These are phyloP conservation scores for Protomyces inouyei DNA, from an alignment of 1,139 yeast species.

Conservation along the genomic window DNA sequence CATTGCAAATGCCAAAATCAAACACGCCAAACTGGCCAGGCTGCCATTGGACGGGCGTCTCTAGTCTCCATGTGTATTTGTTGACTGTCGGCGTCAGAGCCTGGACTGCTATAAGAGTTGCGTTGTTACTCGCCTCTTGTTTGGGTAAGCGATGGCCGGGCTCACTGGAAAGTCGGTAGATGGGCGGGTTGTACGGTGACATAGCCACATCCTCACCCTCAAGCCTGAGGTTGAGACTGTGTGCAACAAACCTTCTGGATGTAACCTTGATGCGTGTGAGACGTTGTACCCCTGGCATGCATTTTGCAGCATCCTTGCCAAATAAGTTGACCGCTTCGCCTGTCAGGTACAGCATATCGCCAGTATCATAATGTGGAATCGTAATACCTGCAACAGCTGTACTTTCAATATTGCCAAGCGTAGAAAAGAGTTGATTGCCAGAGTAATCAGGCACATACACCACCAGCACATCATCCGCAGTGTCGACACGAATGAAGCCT, in stretches of 20 bases:
- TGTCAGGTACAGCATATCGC: neutral
- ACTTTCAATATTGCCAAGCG: slow-evolving; percentile 4
- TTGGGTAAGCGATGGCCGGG: slow-evolving; percentile 23
- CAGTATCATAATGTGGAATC: neutral
- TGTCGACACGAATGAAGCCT: neutral
- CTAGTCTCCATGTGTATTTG: neutral
- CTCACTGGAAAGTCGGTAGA: neutral
- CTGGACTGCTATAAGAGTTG: neutral
- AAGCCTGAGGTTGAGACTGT: neutral
- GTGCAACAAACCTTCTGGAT: neutral
- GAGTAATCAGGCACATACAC: neutral
- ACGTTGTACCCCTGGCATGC: neutral
- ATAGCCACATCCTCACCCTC: neutral
- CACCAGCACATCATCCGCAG: neutral
- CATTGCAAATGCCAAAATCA: neutral
- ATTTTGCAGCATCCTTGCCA: neutral
- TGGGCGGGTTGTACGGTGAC: neutral
- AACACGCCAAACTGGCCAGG: neutral
- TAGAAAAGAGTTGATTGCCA: neutral
- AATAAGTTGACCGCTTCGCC: neutral
- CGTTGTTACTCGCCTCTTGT: neutral
- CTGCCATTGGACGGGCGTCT: neutral
- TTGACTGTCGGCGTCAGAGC: neutral
- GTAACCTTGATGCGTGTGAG: neutral
- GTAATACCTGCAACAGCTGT: neutral